Base-by-base conservation (phyloP, 2,329 filamentous ascomycete species). In the Sordariomycetes sp. region DNA sequence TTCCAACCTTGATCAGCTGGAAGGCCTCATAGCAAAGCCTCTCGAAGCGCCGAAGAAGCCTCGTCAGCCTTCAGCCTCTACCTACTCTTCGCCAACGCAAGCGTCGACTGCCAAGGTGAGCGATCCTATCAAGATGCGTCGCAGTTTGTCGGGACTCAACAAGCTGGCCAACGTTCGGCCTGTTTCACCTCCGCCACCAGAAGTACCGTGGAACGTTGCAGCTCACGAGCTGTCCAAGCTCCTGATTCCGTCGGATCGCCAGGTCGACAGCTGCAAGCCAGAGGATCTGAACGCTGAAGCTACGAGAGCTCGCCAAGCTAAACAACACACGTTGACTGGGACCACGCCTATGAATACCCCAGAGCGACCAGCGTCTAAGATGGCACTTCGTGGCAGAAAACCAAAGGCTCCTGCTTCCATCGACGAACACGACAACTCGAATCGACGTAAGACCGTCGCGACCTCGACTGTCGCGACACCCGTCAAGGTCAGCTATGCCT, bases 11-110 rank as follows among this genome's bases (percentile, higher is more conserved):
- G 78, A 85, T 39, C 73, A 75, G 36, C 64, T 94, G 10, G 86
- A 93, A 45, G 58, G 65, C 3, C 58, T 77, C 15, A 59, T 76
- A 33, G 59, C 64, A 10, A 59, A 66, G n/a, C 64, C 66, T 4
- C 57, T 68, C 5, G 56, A 63, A 7, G 65, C 68, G 36, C 59
- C 61, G 8, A 70, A 60, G 47, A 79, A 75, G 47, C 56, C 67
- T 11, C 74, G 76, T 19, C 63, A 61, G 39, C 64, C 68, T 11
- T 71, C 72, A 16, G 54, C 68, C 8, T 79, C 84, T 2, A 88
- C 84, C 2, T 95, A 88, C 57, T 86, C 78, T 3, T 86, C 87
- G 2, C 86, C 88, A 0, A 96, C 90, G 0, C 83, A 90, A 41
- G 84, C 90, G 0, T 96, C 86, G 27, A 77, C 79, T 2, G 86